Evolutionary conservation across 2,329 filamentous ascomycete genomes (phyloP), one percentile per base, ranked within the genome.

Genomic region (Diplodia seriata): DNA sequence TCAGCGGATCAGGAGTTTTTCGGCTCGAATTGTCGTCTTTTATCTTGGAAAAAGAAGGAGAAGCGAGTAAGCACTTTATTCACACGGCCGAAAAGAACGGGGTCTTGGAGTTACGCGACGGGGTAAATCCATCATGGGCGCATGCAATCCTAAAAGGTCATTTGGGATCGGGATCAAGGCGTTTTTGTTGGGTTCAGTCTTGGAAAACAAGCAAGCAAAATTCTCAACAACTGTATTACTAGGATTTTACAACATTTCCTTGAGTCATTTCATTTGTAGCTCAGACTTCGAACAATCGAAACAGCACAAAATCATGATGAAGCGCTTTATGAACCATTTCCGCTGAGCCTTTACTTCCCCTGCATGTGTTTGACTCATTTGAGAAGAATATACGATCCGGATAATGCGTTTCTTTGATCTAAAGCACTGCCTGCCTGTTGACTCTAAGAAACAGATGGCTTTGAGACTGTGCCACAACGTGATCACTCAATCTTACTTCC

Each of bases 191-290:
- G 50, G 12, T 11, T 43, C 14, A 18, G 23, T 20, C 50, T 51
- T 51, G 59, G 47, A 33, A 9, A 51, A 57, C 8, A 40, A 18
- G 31, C 26, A 50, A 57, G 26, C 59, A 51, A 63, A 63, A 63
- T 63, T 63, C 59, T 51, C 29, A 14, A 63, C 26, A 38, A 18
- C 55, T 63, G 59, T 63, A 63, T 63, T 38, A 63, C 18, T 63
- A 63, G 15, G 20, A 18, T n/a, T 9, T 15, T 63, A 38, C 9
- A 18, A 31, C 29, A 7, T 63, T 36, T 62, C 14, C n/a, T 63
- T 51, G 47, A n/a, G 18, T 63, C 29, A 38, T 63, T 33, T 26
- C 26, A 38, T 38, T 51, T 26, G 12, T 51, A 23, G 43, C 20
- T 51, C 59, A 51, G 12, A n/a, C 18, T 31, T 31, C 29, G 47